phyloP scores from a whole-genome alignment of 2,329 filamentous ascomycete genomes.

The Arthrobotrys iridis region DNA sequence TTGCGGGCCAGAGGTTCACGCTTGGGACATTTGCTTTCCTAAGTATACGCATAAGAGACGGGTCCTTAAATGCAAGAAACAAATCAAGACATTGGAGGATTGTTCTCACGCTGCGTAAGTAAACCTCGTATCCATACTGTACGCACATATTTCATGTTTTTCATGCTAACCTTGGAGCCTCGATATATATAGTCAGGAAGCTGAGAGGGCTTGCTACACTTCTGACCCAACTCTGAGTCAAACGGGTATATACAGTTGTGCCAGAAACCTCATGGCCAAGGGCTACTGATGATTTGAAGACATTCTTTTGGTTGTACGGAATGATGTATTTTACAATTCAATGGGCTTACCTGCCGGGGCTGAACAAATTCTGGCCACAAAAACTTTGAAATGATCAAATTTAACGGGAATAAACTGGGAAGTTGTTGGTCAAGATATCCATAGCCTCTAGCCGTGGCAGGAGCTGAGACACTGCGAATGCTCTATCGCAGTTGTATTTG shows the following conservation, averaged over 20 bases:
- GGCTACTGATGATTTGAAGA: not conserved
- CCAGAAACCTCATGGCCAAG: slow-evolving; percentile 18
- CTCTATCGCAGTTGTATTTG: no score
- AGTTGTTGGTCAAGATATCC: no score
- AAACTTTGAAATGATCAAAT: no score
- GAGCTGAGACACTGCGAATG: no score
- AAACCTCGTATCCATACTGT: not conserved
- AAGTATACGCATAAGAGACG: slow-evolving; percentile 50
- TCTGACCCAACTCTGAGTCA: slow-evolving; percentile 34
- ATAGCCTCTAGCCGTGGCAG: no score
- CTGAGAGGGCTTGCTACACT: slow-evolving; percentile 32
- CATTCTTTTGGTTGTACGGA: not conserved
- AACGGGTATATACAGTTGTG: slow-evolving; percentile 26
- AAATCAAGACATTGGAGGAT: slow-evolving; percentile 34
- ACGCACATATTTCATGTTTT: not conserved
- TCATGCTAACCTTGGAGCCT: not conserved
- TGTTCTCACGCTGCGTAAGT: slow-evolving; percentile 48
- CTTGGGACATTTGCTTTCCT: slow-evolving; percentile 46
- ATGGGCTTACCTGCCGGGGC: no score
- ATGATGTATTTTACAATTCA: no score
- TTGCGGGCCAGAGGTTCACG: slow-evolving; percentile 27
- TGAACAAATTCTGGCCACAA: no score
- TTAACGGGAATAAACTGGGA: no score
- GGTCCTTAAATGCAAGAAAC: slow-evolving; percentile 41
- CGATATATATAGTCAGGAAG: slow-evolving; percentile 29